Conservation (phyloP, 1,139 yeast species). For the Kurtzmaniella quercitrusa region DNA sequence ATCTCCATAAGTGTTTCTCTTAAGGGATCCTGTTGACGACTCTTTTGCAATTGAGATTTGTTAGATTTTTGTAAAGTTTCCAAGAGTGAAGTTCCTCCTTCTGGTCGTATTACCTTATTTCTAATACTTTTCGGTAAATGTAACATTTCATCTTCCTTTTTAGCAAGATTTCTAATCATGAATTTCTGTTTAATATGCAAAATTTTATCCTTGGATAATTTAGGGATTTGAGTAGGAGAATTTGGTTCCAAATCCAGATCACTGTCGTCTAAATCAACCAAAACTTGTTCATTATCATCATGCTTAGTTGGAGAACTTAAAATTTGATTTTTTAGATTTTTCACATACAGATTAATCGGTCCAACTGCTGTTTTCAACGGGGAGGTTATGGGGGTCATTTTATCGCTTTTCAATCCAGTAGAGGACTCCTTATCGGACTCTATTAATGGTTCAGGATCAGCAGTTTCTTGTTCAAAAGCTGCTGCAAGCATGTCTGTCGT, state of each 20-base stretch:
- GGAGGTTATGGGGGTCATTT: constrained; percentile 33
- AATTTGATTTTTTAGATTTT: constrained; percentile 23
- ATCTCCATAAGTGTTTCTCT: constrained; percentile 29
- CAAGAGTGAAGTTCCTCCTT: constrained; percentile 14
- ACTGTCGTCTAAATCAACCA: constrained; percentile 23
- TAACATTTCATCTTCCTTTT: constrained; percentile 5
- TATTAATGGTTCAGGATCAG: background rate
- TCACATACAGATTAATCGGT: constrained; percentile 38
- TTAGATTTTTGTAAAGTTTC: constrained; percentile 30
- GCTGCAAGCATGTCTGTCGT: constrained; percentile 30
- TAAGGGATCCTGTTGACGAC: constrained; percentile 21
- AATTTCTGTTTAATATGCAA: constrained; percentile 34
- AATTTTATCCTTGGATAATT: constrained; percentile 33
- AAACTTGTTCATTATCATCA: constrained; percentile 7
- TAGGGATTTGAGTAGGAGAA: constrained; percentile 19
- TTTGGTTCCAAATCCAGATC: background rate
- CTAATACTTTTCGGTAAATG: constrained; percentile 12
- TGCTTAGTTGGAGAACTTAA: constrained; percentile 20
- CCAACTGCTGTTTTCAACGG: constrained; percentile 23
- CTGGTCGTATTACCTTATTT: constrained; percentile 8
- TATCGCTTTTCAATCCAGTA: constrained; percentile 5
- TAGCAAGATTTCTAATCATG: constrained; percentile 18
- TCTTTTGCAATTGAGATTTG: constrained; percentile 29
- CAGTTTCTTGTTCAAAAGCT: constrained; percentile 18
- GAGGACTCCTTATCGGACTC: constrained; percentile 3